Percentiles rank a stretch among this genome's conserved stretches.
phyloP scores from a whole-genome alignment of 108 stramenopile genomes.

The Cyclostephanos invisitatus region DNA sequence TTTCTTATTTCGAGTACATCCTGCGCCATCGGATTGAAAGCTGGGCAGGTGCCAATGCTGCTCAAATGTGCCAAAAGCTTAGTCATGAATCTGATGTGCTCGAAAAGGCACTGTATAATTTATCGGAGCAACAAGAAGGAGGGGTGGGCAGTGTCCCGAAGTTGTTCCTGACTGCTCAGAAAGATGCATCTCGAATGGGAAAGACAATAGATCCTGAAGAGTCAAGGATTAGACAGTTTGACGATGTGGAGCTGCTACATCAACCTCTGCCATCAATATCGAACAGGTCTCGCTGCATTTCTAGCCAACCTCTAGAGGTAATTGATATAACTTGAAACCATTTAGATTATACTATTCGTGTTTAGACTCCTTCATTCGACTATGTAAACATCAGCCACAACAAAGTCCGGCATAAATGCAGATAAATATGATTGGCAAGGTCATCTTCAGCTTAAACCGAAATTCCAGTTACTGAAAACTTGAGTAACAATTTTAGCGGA shows the following conservation, averaged over 20 bases:
- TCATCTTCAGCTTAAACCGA: slow-evolving; percentile 9
- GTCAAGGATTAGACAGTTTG: slow-evolving; percentile 12
- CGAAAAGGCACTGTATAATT: slow-evolving; percentile 40
- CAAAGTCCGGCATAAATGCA: background rate
- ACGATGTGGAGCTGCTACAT: slow-evolving; percentile 33
- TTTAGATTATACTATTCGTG: background rate
- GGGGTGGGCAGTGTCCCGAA: slow-evolving; percentile 46
- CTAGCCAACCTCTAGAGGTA: background rate
- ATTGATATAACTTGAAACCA: slow-evolving; percentile 6
- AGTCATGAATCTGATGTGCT: slow-evolving; percentile 28
- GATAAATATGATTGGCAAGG: background rate
- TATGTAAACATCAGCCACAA: background rate
- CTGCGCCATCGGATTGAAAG: slow-evolving; percentile 35
- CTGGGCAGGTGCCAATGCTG: slow-evolving; percentile 17
- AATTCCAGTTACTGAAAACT: slow-evolving; percentile 31
- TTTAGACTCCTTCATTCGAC: background rate
- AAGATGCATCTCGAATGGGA: slow-evolving; percentile 33
- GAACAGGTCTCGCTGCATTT: background rate
- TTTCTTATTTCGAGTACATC: slow-evolving; percentile 37
- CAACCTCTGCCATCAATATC: slow-evolving; percentile 4
- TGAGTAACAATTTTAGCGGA: slow-evolving; percentile 2
- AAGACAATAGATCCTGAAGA: slow-evolving; percentile 23
- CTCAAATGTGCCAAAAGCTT: slow-evolving; percentile 12
- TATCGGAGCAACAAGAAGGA: slow-evolving; percentile 48
- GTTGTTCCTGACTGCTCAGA: slow-evolving; percentile 39